Conservation (phyloP, 345 rosid species). For the Lepidium aucheri region DNA sequence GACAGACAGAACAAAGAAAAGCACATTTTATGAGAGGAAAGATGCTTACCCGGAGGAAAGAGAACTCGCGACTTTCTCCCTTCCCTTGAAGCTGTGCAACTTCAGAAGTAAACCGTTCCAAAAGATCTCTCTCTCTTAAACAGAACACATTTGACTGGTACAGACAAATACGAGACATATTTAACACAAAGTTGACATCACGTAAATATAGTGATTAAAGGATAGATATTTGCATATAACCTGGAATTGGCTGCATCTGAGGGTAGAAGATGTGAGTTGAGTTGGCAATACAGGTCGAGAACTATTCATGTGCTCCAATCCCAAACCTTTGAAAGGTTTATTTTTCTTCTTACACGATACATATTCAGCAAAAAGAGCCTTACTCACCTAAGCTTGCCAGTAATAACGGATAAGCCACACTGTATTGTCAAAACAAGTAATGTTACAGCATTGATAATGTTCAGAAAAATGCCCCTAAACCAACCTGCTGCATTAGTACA, state of each 20-base stretch:
- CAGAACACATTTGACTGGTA: slow-evolving; percentile 58
- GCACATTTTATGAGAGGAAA: neutral
- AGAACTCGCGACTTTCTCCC: slow-evolving; percentile 58
- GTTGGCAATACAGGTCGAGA: slow-evolving; percentile 57
- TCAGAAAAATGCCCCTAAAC: neutral
- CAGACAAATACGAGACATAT: neutral
- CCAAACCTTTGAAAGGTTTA: slow-evolving; percentile 57
- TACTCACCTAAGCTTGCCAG: slow-evolving; percentile 59
- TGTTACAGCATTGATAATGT: neutral
- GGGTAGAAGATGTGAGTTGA: slow-evolving; percentile 56
- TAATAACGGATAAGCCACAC: neutral
- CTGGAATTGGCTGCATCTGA: slow-evolving; percentile 70
- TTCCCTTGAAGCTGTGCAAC: slow-evolving; percentile 50
- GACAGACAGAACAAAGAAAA: neutral
- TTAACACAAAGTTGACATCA: neutral
- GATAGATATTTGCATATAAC: slow-evolving; percentile 21
- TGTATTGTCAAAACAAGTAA: neutral
- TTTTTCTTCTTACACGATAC: slow-evolving; percentile 54
- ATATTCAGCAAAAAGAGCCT: slow-evolving; percentile 81
- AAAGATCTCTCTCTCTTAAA: slow-evolving; percentile 81
- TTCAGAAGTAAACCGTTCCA: slow-evolving; percentile 54
- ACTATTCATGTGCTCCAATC: slow-evolving; percentile 79
- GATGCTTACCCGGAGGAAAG: slow-evolving; percentile 46
- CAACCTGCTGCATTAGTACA: slow-evolving; percentile 92
- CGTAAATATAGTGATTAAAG: neutral